A percentile compares a stretch with the other conserved stretches of the same genome.
Evolutionary conservation across 768 basidiomycete genomes (phyloP).

Genomic region (Russula earlei): DNA sequence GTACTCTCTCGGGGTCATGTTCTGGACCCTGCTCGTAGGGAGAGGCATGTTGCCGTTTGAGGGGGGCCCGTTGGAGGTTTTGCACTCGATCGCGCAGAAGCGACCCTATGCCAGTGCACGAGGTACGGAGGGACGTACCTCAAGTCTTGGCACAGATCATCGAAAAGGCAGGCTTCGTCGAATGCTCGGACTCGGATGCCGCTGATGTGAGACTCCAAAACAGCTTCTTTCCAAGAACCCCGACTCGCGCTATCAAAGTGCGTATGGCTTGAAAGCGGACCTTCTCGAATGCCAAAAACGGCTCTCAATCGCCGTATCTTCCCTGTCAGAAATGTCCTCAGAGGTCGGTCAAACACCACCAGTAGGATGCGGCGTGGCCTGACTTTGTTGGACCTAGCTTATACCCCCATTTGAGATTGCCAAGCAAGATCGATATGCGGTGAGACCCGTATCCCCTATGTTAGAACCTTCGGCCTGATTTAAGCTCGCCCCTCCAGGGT

Average conservation of each 20-base stretch:
- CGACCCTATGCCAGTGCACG: constrained; percentile 67
- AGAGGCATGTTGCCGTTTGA: constrained; percentile 37
- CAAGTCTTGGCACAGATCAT: constrained; percentile 62
- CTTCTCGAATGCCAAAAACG: constrained; percentile 59
- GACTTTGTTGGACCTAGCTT: constrained; percentile 33
- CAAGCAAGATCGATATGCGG: constrained; percentile 53
- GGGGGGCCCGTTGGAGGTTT: constrained; percentile 43
- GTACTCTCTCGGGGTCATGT: constrained; percentile 63
- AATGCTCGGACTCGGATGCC: neutral
- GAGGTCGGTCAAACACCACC: constrained; percentile 33
- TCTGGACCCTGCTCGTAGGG: constrained; percentile 69
- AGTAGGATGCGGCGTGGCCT: neutral
- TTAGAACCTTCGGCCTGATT: neutral
- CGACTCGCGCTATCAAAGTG: constrained; percentile 62
- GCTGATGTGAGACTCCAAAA: constrained; percentile 5
- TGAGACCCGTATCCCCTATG: constrained; percentile 24
- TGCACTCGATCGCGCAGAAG: constrained; percentile 65
- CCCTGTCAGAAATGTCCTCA: constrained; percentile 44
- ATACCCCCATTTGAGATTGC: constrained; percentile 64
- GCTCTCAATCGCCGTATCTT: constrained; percentile 49
- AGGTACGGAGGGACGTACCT: constrained; percentile 63
- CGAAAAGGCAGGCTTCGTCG: constrained; percentile 40
- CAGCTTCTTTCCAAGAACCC: constrained; percentile 62
- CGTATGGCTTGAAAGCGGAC: constrained; percentile 58
- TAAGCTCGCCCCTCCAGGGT: constrained; percentile 35